Percentiles rank a stretch among this genome's conserved stretches.
phyloP scores from a whole-genome alignment of 805 yeast species.

The Candida saitoana region DNA sequence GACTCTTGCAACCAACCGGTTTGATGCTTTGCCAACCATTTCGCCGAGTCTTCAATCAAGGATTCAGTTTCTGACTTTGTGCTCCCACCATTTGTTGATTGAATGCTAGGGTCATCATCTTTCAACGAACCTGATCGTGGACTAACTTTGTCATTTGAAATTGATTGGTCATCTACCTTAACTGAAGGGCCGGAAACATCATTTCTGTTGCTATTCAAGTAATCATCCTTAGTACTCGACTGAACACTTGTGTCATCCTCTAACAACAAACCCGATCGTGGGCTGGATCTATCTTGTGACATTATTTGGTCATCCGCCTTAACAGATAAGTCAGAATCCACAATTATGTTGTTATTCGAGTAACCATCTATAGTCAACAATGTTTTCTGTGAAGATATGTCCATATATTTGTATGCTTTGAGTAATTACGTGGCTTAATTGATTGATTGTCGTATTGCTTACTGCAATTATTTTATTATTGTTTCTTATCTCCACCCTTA shows the following conservation, averaged over 20 bases:
- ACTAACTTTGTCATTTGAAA: not conserved
- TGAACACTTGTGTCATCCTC: not conserved
- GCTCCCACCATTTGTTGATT: not conserved
- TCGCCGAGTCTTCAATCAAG: not conserved
- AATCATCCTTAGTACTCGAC: not conserved
- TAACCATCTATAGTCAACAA: not conserved
- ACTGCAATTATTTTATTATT: not conserved
- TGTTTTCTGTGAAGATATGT: not conserved
- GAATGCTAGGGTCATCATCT: not conserved
- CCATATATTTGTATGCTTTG: not conserved
- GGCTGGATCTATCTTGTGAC: not conserved
- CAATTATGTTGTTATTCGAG: not conserved
- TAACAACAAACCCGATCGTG: not conserved
- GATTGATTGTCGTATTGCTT: not conserved
- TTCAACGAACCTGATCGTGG: not conserved
- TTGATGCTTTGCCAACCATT: conserved; percentile 4
- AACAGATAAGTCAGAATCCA: not conserved
- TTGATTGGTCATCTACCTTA: not conserved
- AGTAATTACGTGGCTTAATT: not conserved
- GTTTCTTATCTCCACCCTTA: not conserved
- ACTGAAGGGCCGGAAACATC: not conserved
- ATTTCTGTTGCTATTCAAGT: not conserved
- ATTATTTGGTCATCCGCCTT: not conserved
- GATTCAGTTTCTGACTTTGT: not conserved
- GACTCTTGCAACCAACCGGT: conserved; percentile 29